Conservation (phyloP, 2,329 filamentous ascomycete genomes). For the Beauveria caledonica region DNA sequence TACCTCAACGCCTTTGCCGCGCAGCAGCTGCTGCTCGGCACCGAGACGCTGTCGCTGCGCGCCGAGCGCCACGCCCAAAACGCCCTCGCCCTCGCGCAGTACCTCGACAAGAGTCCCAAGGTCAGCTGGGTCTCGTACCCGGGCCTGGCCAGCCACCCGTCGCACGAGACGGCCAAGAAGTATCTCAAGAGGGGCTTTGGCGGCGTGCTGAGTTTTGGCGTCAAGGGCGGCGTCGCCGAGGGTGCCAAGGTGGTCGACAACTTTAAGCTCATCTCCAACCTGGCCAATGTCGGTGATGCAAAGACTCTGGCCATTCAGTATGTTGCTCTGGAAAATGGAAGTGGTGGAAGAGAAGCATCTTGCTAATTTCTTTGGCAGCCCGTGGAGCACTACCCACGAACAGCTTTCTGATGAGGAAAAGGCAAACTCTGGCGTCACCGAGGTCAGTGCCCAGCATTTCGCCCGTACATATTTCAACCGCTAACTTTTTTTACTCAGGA, state of each 20-base stretch:
- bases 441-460: conserved; percentile 35
- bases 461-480: not conserved
- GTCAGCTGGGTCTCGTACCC: conserved; percentile 94
- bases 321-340: conserved; percentile 13
- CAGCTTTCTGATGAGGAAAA: conserved; percentile 81
- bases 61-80: conserved; percentile 83
- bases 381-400: conserved; percentile 92
- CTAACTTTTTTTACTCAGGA: conserved; percentile 43
- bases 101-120: conserved; percentile 74
- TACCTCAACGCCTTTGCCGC: conserved; percentile 83
- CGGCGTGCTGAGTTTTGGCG: conserved; percentile 86
- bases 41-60: conserved; percentile 83
- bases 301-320: conserved; percentile 88
- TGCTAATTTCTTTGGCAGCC: conserved; percentile 29
- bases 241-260: conserved; percentile 85
- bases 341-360: not conserved
- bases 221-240: conserved; percentile 78
- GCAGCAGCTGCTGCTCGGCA: conserved; percentile 80
- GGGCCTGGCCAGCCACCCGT: conserved; percentile 73
- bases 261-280: conserved; percentile 91
- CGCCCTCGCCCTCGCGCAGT: conserved; percentile 68
- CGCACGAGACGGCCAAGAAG: conserved; percentile 73
- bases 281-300: conserved; percentile 92
- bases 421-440: conserved; percentile 70
- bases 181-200: conserved; percentile 81